Evolutionary conservation across 805 yeast genomes (phyloP).

Genomic region (Yarrowia alimentaria): DNA sequence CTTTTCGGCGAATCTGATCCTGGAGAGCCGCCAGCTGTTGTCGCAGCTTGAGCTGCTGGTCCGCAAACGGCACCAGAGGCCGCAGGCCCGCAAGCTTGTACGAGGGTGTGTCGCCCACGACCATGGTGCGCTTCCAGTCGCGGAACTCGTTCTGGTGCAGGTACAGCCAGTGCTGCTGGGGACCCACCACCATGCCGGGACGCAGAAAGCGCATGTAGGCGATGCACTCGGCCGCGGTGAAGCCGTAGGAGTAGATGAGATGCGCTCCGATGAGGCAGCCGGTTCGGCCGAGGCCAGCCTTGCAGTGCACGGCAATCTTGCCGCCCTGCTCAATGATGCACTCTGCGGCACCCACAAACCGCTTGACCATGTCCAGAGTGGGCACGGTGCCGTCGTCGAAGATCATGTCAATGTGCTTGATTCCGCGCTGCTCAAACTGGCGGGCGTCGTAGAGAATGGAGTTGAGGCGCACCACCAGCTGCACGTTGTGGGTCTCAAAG

Average conservation of each 20-base stretch:
- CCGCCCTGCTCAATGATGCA: slow-evolving; percentile 82
- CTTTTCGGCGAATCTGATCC: slow-evolving; percentile 24
- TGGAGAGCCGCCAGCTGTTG: slow-evolving; percentile 10
- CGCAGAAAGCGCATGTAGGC: slow-evolving; percentile 94
- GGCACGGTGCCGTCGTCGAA: slow-evolving; percentile 99
- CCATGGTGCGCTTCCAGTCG: slow-evolving; percentile 94
- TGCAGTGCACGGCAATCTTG: slow-evolving; percentile 97
- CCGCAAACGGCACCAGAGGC: slow-evolving; percentile 38
- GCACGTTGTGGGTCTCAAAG: slow-evolving; percentile 70
- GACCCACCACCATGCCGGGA: slow-evolving; percentile 99
- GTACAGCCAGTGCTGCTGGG: slow-evolving; percentile 98
- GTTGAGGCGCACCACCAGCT: slow-evolving; percentile 86
- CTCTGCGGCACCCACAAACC: slow-evolving; percentile 93
- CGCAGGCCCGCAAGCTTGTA: slow-evolving; percentile 42
- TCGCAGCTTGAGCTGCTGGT: slow-evolving; percentile 29
- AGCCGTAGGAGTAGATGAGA: slow-evolving; percentile 91
- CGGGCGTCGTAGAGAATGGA: slow-evolving; percentile 83
- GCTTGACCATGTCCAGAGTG: slow-evolving; percentile 85
- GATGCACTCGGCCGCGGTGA: slow-evolving; percentile 95
- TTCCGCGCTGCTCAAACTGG: slow-evolving; percentile 79
- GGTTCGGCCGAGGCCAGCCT: slow-evolving; percentile 96
- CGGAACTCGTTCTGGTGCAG: slow-evolving; percentile 93
- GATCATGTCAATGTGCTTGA: slow-evolving; percentile 90
- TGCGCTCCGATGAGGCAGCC: slow-evolving; percentile 98
- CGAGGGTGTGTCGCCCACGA: slow-evolving; percentile 62